Evolutionary conservation across 805 yeast species (phyloP), one percentile per base, ranked within the genome.

Genomic region (Teunomyces pallodes): DNA sequence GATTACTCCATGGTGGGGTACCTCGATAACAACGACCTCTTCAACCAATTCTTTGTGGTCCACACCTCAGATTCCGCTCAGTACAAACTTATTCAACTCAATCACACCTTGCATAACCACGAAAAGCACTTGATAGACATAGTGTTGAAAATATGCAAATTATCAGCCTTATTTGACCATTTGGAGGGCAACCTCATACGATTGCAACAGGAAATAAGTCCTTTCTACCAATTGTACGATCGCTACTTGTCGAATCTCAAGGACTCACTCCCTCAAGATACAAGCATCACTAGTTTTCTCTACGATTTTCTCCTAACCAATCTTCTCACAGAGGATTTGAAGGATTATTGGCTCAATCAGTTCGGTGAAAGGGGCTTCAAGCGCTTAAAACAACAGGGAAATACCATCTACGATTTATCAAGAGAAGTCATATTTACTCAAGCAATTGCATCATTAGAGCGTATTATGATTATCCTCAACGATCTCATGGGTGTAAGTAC

Each of bases 341-440:
- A 74, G 49, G 82, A 80, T 47, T 86, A 83, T 82, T 67, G 87
- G 58, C 74, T 79, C 17, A 83, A 84, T 54, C 80, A 82, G 42
- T 67, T 86, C 30, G 90, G 88, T 0, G 90, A 84, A 51, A 69
- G 86, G 51, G 87, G 87, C 27, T 60, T 80, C 14, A 80, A 77
- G 51, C 71, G 80, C 53, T 79, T 89, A 79, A 65, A 67, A 2
- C 75, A 73, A 45, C 45, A 75, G 13, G 84, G 86, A 0, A 74
- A 72, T 31, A 62, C 72, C 1, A 69, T 77, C 10, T 84, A 78
- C 56, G 85, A 83, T 38, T 66, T 67, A 40, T 64, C 77, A 0
- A 65, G 82, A 46, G 76, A 80, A 47, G 61, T 69, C 0, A 53
- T 81, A 1, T 77, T 79, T 47, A 69, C 79, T 36, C 75, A 77